Evolutionary conservation across 306 rosid genomes (phyloP).

Genomic region (Begonia fuchsioides): DNA sequence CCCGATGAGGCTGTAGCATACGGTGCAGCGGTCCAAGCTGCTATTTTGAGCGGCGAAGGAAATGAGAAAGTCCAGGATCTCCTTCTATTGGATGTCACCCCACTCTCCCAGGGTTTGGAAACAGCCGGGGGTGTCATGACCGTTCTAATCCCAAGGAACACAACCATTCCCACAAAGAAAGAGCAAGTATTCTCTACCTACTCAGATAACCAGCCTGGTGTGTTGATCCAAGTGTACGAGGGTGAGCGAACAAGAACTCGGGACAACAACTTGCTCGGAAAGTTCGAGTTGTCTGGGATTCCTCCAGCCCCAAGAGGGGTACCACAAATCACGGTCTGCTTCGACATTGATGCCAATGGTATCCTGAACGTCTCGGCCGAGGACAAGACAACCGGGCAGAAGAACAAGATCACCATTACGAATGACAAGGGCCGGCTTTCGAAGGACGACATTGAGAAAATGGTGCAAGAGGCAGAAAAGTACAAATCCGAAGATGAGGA

Average conservation of each 20-base stretch:
- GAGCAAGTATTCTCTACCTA: no score
- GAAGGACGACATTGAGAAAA: no score
- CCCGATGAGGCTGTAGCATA: slow-evolving; percentile 69
- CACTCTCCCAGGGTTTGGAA: slow-evolving; percentile 52
- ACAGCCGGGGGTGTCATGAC: slow-evolving; percentile 78
- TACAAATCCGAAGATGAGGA: slow-evolving; percentile 67
- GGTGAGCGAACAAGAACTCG: slow-evolving; percentile 60
- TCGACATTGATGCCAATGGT: no score
- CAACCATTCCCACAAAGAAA: slow-evolving; percentile 68
- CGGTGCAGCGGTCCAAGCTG: slow-evolving; percentile 62
- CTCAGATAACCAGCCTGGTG: slow-evolving; percentile 73
- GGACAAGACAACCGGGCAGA: slow-evolving; percentile 60
- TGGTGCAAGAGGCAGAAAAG: slow-evolving; percentile 75
- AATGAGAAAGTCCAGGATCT: no score
- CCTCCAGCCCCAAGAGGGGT: no score
- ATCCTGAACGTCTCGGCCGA: slow-evolving; percentile 61
- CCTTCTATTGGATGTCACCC: no score
- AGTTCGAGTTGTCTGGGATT: slow-evolving; percentile 61
- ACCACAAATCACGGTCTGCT: no score
- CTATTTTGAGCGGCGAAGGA: no score
- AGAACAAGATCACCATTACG: slow-evolving; percentile 68
- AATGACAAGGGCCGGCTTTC: slow-evolving; percentile 62
- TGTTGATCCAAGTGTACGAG: slow-evolving; percentile 60
- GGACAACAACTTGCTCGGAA: slow-evolving; percentile 60
- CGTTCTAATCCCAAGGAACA: slow-evolving; percentile 54